Conservation (phyloP, 140 eudicot species). For the Erigeron philadelphicus region DNA sequence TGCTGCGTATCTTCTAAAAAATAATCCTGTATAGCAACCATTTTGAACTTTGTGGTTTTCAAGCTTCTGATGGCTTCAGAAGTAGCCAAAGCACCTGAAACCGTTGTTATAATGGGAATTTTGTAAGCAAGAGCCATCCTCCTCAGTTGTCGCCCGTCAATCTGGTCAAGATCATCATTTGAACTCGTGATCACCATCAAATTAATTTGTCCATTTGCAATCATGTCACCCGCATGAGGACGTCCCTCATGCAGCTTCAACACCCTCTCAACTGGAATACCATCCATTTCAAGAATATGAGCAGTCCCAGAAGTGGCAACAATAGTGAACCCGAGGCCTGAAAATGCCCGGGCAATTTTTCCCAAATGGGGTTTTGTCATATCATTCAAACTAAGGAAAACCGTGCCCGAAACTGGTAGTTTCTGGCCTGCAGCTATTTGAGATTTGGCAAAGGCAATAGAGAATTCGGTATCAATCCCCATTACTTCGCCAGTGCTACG, state of each 20-base stretch:
- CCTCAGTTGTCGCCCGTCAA: constrained; percentile 77
- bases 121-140: constrained; percentile 92
- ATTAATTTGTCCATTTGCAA: constrained; percentile 80
- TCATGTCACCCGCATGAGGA: constrained; percentile 84
- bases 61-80: constrained; percentile 71
- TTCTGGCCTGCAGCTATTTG: constrained; percentile 93
- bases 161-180: constrained; percentile 67
- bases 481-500: constrained; percentile 98
- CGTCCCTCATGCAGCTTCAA: constrained; percentile 91
- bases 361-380: constrained; percentile 68
- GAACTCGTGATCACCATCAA: constrained; percentile 92
- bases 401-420: constrained; percentile 65
- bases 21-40: constrained; percentile 90
- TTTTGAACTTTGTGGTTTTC: constrained; percentile 49
- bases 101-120: constrained; percentile 78
- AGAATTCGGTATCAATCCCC: constrained; percentile 58
- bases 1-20: constrained; percentile 27
- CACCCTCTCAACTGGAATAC: constrained; percentile 75
- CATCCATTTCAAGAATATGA: constrained; percentile 60
- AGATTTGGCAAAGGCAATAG: constrained; percentile 84
- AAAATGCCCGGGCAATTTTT: constrained; percentile 59
- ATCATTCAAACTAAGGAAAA: constrained; percentile 80
- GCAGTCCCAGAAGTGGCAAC: constrained; percentile 89
- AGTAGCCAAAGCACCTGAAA: constrained; percentile 90
- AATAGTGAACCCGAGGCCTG: constrained; percentile 59